These are phyloP conservation scores for Amphicarpaea edgeworthii DNA, from an alignment of 306 rosid species.

Conservation along the genomic window DNA sequence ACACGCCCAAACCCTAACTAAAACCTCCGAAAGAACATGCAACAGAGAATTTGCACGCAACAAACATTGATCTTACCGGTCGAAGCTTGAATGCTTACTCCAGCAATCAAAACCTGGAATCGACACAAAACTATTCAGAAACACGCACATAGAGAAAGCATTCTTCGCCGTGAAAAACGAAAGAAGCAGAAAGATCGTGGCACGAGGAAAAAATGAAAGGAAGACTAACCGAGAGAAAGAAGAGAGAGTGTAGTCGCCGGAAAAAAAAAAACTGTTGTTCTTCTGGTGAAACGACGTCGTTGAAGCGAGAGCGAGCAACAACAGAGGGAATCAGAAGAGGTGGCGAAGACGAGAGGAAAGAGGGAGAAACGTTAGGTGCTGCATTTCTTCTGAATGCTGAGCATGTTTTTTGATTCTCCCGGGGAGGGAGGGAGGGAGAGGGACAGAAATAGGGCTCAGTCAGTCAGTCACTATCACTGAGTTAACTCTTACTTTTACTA, in stretches of 20 bases:
- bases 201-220: neutral
- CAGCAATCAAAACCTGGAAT: slow-evolving; percentile 27
- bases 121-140: neutral
- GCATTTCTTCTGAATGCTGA: neutral
- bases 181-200: neutral
- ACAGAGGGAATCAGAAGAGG: neutral
- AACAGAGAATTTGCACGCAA: neutral
- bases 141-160: neutral
- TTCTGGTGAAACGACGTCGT: neutral
- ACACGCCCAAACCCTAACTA: slow-evolving; percentile 3
- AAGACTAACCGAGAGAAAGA: neutral
- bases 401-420: neutral
- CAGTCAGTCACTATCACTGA: too few species aligned
- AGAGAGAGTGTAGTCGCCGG: neutral
- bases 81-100: neutral
- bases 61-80: neutral
- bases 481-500: too few species aligned
- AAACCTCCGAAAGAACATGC: slow-evolving; percentile 15
- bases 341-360: neutral
- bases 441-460: too few species aligned
- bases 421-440: too few species aligned
- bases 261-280: too few species aligned
- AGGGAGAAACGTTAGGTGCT: neutral
- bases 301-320: too few species aligned
- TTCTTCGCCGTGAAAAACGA: neutral